Base-by-base conservation (phyloP, 805 yeast genomes). In the Saccharomycopsis amapae region DNA sequence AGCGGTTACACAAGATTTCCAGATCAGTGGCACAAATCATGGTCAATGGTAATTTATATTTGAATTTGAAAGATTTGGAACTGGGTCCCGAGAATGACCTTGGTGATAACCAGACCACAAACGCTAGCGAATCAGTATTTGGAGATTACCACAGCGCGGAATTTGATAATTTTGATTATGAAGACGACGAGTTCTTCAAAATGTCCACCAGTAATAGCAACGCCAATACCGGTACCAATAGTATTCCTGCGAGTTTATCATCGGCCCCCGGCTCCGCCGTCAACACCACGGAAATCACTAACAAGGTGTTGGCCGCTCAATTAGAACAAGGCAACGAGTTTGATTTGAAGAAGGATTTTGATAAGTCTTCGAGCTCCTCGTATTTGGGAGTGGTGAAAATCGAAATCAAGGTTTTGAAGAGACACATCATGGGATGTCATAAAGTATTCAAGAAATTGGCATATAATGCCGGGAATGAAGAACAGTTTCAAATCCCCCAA, bases 41-140 rank as follows among this genome's bases (percentile, higher is more conserved):
- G 48, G 74, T 81, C 46, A 79, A 79, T 56, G 83, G 85, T 6
- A 68, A 73, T 40, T 58, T 83, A n/a, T 82, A 76, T 58, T 65
- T 82, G 44, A 66, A 68, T 38, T 65, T 68, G 15, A 47, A 50
- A 38, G 44, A 41, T 15, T 17, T 37, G 2, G 42, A 42, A 25
- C n/a, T n/a, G n/a, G n/a, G n/a, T n/a, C n/a, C n/a, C n/a, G 38
- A 31, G 28, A 31, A 39, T 17, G 25, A 39, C 13, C 24, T 33
- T 6, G 24, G 22, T 19, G 10, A 6, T 26, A 35, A 39, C 6
- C 18, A 24, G 6, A 13, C 15, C 12, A n/a, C 32, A 7, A 36
- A 36, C 15, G 19, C 7, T 5, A n/a, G 30, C 5, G 32, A 12
- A 28, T 7, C n/a, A 7, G 23, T 10, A 5, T 7, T 37, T 37